Evolutionary conservation across 257 asterid species (phyloP), one percentile per base, ranked within the genome.

Genomic region (Nicotiana sylvestris): DNA sequence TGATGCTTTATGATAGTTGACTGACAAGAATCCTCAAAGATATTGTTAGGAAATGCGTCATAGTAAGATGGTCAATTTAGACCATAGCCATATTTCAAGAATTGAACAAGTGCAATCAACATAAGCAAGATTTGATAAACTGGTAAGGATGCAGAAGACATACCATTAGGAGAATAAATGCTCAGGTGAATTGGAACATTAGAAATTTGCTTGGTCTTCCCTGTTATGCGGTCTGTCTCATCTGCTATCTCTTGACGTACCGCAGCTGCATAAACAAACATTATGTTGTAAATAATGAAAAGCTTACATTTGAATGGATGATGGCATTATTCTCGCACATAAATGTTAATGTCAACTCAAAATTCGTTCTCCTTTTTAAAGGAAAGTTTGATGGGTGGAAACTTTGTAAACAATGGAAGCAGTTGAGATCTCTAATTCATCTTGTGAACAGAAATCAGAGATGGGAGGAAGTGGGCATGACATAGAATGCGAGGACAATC

Each of bases 191-290:
- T 95, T 51, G 99, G 99, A 86, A 91, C 66, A 60, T 95, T 95
- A n/a, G 98, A 95, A 79, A 95, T 95, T 82, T 91, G 96, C 82
- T 95, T 95, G 83, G 79, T 77, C 91, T 92, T 90, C 88, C 99
- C 98, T 53, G 97, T 95, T 84, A 94, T 95, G 57, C 98, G 97
- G 72, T 95, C 99, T 5, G 98, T 95, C 89, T 95, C 99, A 88
- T 95, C 99, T 33, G 97, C 88, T 70, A 95, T 95, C 91, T 95
- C 98, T 86, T 91, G 89, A 60, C 99, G 92, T 61, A 94, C 99
- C 84, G 97, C 82, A 88, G 98, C 98, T 95, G 95, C 89, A 89
- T 83, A 61, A 89, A 35, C 86, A 85, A 49, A 49, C 15, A 74
- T 49, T 3, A 12, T 25, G 29, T 37, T 2, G n/a, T 51, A 4